Base-by-base conservation (phyloP, 1,284 basidiomycete species). In the Neolentinus lepideus region DNA sequence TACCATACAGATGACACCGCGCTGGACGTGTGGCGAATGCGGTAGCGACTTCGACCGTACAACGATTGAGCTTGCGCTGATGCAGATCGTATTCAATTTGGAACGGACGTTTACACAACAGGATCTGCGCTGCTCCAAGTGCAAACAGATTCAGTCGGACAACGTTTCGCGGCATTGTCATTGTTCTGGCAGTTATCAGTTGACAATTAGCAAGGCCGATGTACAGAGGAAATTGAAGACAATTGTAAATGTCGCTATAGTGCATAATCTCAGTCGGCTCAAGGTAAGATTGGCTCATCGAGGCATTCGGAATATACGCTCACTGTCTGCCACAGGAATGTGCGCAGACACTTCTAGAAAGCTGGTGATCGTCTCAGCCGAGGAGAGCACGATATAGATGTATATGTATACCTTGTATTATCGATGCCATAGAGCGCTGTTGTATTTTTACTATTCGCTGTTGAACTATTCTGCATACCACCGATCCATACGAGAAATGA, bases 81-180 rank as follows among this genome's bases (percentile, higher is more conserved):
- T 99, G 59, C 85, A 89, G 56, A 75, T 88, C 65, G 82, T 95
- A 25, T 79, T 84, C 51, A 72, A 78, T 24, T 75, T 92, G 50
- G 84, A 96, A 66, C 79, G 85, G 27, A 76, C 83, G 36, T 95
- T 90, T 66, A 81, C 90, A 35, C 88, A 96, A 61, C 95, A 98
- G 69, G 97, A 99, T 68, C 73, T 94, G 63, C 78, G 83, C 9
- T 99, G 97, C 69, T 71, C 76, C 21, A 93, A 90, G 64, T 99
- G 97, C 75, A 84, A 89, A 64, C 89, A 93, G 71, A 81, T 96
- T 58, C 90, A 90, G 62, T 83, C 88, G 54, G 88, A 94, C 64
- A 95, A 94, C 65, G 78, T 98, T 29, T 88, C 90, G 12, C 75
- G 84, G 56, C 89, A 90, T 57, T 98, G 96, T 67, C 77, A 80